A percentile compares a stretch with the other conserved stretches of the same genome.
These are phyloP conservation scores for Tillandsia fasciculata DNA, from an alignment of 176 grass and related monocot genomes.

Conservation along the genomic window DNA sequence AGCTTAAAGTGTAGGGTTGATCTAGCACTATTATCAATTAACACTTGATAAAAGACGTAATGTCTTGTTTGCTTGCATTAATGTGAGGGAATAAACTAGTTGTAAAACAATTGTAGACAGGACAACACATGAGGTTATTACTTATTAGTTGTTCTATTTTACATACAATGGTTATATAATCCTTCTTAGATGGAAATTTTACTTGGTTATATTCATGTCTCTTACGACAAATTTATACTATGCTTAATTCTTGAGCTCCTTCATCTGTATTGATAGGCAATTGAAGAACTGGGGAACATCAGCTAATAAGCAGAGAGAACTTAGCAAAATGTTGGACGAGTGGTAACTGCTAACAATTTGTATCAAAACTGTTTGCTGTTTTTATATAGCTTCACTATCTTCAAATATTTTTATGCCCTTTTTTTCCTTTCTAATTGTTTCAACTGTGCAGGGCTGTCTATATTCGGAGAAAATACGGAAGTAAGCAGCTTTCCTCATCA, in stretches of 20 bases:
- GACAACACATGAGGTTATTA: neutral
- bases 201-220: neutral
- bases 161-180: neutral
- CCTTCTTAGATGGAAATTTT: neutral
- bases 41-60: neutral
- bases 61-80: neutral
- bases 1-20: too few species aligned
- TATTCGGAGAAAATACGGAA: conserved; percentile 71
- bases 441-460: conserved; percentile 53
- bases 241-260: neutral
- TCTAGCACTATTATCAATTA: neutral
- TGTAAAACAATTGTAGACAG: neutral
- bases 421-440: conserved; percentile 14
- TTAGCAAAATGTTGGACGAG: conserved; percentile 97
- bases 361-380: conserved; percentile 6
- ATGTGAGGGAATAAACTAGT: neutral
- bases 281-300: conserved; percentile 95
- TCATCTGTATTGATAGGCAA: conserved; percentile 41
- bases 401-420: neutral
- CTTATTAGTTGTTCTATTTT: neutral
- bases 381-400: neutral
- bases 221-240: neutral
- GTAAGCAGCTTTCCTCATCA: conserved; percentile 63
- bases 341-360: conserved; percentile 48
- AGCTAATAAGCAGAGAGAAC: conserved; percentile 66